Conservation (phyloP, 148 eudicot genomes). For the Chenopodium suecicum region DNA sequence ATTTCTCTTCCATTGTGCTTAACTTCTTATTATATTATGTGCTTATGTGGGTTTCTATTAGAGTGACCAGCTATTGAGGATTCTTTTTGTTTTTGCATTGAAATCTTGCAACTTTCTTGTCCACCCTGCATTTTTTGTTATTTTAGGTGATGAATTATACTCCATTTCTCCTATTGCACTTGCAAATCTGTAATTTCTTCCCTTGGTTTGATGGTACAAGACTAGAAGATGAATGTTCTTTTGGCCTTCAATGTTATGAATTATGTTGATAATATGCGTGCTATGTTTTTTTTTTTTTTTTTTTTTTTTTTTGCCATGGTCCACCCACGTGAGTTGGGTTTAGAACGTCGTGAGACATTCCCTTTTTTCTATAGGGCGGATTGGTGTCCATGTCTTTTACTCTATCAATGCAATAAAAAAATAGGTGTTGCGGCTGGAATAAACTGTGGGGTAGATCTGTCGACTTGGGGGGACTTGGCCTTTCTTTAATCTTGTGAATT, state of each 20-base stretch:
- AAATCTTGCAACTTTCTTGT: not conserved
- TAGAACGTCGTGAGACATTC: too few species aligned
- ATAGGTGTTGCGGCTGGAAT: not conserved
- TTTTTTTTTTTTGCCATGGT: not conserved
- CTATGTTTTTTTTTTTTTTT: too few species aligned
- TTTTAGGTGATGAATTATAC: not conserved
- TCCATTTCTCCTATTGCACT: not conserved
- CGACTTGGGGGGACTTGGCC: not conserved
- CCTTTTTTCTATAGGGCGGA: not conserved
- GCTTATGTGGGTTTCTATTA: not conserved
- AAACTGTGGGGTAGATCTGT: not conserved
- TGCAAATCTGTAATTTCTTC: not conserved
- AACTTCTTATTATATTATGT: not conserved
- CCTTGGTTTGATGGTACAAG: not conserved
- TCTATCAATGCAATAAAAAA: too few species aligned
- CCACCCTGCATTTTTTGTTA: not conserved
- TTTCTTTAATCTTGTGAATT: too few species aligned
- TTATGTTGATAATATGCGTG: not conserved
- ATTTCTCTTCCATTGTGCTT: not conserved
- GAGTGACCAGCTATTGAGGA: not conserved
- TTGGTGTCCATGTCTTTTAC: not conserved
- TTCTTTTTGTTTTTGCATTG: not conserved
- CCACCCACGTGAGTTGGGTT: not conserved
- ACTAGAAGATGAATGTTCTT: not conserved
- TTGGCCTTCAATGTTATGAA: not conserved